Percentiles rank a stretch among this genome's conserved stretches.
phyloP scores from a whole-genome alignment of 352 stramenopile genomes.

The Pythium grandisporangium region DNA sequence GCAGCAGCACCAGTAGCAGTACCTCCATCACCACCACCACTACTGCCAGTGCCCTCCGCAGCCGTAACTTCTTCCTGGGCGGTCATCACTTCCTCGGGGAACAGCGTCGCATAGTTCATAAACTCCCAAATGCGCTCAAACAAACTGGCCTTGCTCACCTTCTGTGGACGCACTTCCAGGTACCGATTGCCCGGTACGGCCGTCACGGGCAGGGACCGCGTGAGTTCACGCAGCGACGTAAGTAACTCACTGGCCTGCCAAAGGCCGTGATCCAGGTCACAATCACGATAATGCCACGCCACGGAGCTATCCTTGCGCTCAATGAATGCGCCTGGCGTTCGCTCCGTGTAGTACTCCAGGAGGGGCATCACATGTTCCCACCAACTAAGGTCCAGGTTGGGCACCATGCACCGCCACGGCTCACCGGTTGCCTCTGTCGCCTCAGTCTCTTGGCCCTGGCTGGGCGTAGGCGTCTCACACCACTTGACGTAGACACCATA shows the following conservation, averaged over 20 bases:
- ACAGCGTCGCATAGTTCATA: slow-evolving; percentile 65
- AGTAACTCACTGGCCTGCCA: slow-evolving; percentile 89
- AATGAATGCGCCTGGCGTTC: slow-evolving; percentile 75
- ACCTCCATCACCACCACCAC: no score
- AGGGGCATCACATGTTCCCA: slow-evolving; percentile 71
- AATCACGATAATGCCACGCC: slow-evolving; percentile 87
- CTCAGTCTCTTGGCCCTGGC: no score
- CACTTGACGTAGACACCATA: slow-evolving; percentile 80
- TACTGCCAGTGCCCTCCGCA: no score
- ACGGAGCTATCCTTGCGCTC: slow-evolving; percentile 81
- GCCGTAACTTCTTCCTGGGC: no score
- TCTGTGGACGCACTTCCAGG: slow-evolving; percentile 68
- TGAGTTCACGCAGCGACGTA: slow-evolving; percentile 69
- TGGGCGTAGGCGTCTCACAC: no score
- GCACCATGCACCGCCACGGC: slow-evolving; percentile 70
- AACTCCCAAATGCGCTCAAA: slow-evolving; percentile 83
- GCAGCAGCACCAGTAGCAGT: no score
- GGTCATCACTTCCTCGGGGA: slow-evolving; percentile 66
- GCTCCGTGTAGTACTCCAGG: slow-evolving; percentile 79
- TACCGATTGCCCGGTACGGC: slow-evolving; percentile 71
- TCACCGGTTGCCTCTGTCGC: slow-evolving; percentile 41
- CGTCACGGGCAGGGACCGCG: slow-evolving; percentile 54
- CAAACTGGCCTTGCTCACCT: slow-evolving; percentile 70
- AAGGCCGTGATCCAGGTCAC: slow-evolving; percentile 76
- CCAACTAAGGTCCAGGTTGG: slow-evolving; percentile 72